Percentiles rank a stretch among this genome's conserved stretches.
These are phyloP conservation scores for Talaromyces islandicus DNA, from an alignment of 2,329 filamentous ascomycete species.

Conservation along the genomic window DNA sequence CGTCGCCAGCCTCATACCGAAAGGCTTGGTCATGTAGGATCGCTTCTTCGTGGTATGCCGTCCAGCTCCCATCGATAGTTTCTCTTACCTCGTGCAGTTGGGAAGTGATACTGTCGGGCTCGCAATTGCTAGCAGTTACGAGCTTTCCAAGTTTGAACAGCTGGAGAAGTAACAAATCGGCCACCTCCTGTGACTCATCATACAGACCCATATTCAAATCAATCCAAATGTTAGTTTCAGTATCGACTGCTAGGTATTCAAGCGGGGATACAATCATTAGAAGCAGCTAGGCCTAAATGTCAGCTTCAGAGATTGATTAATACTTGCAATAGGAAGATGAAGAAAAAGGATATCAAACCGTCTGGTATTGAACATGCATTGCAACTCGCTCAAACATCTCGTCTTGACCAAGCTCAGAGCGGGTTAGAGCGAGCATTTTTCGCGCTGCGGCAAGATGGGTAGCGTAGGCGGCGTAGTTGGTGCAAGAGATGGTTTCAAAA, in stretches of 20 bases:
- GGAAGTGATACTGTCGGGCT: not conserved
- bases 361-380: slow-evolving; percentile 1
- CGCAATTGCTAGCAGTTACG: not conserved
- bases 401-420: not conserved
- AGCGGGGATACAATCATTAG: slow-evolving; percentile 1
- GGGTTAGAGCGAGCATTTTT: slow-evolving; percentile 3
- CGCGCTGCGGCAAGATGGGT: not conserved
- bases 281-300: not conserved
- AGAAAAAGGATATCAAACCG: not conserved
- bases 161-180: not conserved
- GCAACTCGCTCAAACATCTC: not conserved
- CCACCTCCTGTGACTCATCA: not conserved
- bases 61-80: not conserved
- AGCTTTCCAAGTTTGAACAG: slow-evolving; percentile 1
- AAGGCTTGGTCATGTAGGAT: not conserved
- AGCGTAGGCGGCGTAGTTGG: not conserved
- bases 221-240: slow-evolving; percentile 1
- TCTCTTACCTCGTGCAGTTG: not conserved
- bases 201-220: not conserved
- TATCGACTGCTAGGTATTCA: not conserved
- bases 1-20: not conserved
- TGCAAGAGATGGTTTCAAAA: not conserved
- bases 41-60: not conserved
- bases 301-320: not conserved
- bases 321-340: not conserved